phyloP scores from a whole-genome alignment of 768 basidiomycete genomes.

The Nidularia pulvinata region DNA sequence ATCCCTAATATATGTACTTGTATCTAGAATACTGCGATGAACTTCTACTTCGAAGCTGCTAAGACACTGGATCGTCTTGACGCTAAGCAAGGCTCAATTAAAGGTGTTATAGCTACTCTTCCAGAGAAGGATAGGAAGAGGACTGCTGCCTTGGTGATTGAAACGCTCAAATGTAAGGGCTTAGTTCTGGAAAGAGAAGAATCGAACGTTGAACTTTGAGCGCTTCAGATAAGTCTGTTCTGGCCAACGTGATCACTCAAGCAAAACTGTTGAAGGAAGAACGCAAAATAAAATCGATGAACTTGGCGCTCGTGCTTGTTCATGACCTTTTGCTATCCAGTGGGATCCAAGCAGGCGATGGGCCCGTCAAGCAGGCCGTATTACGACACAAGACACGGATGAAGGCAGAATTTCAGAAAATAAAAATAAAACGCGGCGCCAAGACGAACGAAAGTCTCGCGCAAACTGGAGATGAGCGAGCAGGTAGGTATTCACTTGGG shows the following conservation, averaged over 20 bases:
- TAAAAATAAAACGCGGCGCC: slow-evolving; percentile 77
- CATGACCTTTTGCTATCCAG: slow-evolving; percentile 86
- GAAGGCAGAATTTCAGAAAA: slow-evolving; percentile 80
- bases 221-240: slow-evolving; percentile 70
- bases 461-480: slow-evolving; percentile 55
- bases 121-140: slow-evolving; percentile 77
- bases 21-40: slow-evolving; percentile 61
- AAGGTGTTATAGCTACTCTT: slow-evolving; percentile 74
- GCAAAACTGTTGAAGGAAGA: slow-evolving; percentile 76
- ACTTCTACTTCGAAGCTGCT: slow-evolving; percentile 94
- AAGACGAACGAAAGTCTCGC: slow-evolving; percentile 67
- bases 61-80: slow-evolving; percentile 84
- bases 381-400: slow-evolving; percentile 90
- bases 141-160: slow-evolving; percentile 86
- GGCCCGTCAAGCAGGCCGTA: slow-evolving; percentile 86
- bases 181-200: background rate
- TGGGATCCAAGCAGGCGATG: slow-evolving; percentile 90
- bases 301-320: slow-evolving; percentile 82
- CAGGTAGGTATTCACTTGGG: slow-evolving; percentile 39
- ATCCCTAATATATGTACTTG: slow-evolving; percentile 10
- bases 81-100: slow-evolving; percentile 90
- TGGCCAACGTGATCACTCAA: slow-evolving; percentile 67
- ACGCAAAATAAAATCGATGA: slow-evolving; percentile 72
- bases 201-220: background rate
- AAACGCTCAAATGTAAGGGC: slow-evolving; percentile 90